Conservation (phyloP, 1,284 basidiomycete genomes). For the Hymenochaete sp. region DNA sequence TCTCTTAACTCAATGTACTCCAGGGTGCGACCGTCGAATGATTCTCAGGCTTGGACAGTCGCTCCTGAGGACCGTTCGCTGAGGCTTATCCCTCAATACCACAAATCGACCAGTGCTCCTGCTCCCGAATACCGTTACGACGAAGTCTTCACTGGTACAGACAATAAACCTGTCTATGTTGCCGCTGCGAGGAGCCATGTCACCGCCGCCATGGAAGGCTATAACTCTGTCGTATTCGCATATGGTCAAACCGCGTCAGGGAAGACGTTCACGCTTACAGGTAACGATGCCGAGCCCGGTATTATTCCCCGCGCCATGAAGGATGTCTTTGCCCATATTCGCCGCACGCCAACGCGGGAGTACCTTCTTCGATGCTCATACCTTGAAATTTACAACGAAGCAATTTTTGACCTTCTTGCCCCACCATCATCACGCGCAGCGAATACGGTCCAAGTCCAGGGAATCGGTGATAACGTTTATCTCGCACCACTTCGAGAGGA, state of each 20-base stretch:
- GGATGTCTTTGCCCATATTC: conserved; percentile 73
- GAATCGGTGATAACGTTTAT: conserved; percentile 46
- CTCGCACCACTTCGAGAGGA: conserved; percentile 79
- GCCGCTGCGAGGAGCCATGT: conserved; percentile 83
- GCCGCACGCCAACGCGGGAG: conserved; percentile 67
- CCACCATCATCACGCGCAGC: conserved; percentile 48
- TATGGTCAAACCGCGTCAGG: conserved; percentile 89
- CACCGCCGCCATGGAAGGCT: conserved; percentile 90
- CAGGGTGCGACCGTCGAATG: conserved; percentile 63
- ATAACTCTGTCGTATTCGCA: conserved; percentile 90
- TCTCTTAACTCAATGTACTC: conserved; percentile 1
- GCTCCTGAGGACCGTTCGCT: conserved; percentile 34
- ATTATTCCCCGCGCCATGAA: conserved; percentile 92
- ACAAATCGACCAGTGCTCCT: conserved; percentile 36
- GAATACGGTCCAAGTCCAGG: conserved; percentile 67
- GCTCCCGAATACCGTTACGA: conserved; percentile 59
- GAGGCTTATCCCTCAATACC: conserved; percentile 48
- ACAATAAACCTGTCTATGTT: conserved; percentile 81
- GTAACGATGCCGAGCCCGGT: conserved; percentile 78
- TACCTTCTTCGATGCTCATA: conserved; percentile 92
- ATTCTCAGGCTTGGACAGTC: conserved; percentile 49
- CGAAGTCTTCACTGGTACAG: conserved; percentile 70
- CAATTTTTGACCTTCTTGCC: conserved; percentile 79
- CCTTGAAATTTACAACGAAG: conserved; percentile 96
- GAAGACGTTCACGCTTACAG: conserved; percentile 88